Conservation (phyloP, 495 filamentous ascomycete genomes). For the Talaromyces trachyspermus region DNA sequence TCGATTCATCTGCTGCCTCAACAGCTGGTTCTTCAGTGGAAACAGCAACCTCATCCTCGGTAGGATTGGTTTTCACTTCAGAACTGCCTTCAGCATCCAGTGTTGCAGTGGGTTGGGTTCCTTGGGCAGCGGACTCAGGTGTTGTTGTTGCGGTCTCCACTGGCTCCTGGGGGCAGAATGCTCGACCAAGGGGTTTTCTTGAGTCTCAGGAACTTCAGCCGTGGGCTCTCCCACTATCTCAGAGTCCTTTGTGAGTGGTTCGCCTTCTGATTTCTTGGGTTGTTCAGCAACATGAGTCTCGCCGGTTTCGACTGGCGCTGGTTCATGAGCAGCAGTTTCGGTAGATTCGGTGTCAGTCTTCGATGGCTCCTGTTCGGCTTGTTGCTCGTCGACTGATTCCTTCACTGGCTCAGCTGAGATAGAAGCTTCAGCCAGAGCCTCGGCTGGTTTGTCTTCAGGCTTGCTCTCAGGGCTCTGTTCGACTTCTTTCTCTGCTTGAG, state of each 20-base stretch:
- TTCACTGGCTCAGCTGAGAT: neutral
- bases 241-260: neutral
- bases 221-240: neutral
- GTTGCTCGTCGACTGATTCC: neutral
- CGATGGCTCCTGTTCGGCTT: neutral
- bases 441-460: constrained; percentile 1
- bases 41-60: neutral
- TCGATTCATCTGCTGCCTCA: no score
- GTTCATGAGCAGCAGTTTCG: neutral
- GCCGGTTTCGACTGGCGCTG: neutral
- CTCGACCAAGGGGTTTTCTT: neutral
- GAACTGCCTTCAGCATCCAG: no score
- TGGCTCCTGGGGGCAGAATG: no score
- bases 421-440: neutral
- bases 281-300: neutral
- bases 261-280: neutral
- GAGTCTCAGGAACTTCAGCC: neutral
- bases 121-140: no score
- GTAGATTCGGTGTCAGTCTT: neutral
- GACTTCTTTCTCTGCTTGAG: neutral
- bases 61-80: neutral
- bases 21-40: constrained; percentile 1
- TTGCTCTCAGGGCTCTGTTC: neutral
- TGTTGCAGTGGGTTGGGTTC: no score
- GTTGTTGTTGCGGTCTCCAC: neutral